These are phyloP conservation scores for Pleoardoris graminearum DNA, from an alignment of 2,329 filamentous ascomycete species.

Conservation along the genomic window DNA sequence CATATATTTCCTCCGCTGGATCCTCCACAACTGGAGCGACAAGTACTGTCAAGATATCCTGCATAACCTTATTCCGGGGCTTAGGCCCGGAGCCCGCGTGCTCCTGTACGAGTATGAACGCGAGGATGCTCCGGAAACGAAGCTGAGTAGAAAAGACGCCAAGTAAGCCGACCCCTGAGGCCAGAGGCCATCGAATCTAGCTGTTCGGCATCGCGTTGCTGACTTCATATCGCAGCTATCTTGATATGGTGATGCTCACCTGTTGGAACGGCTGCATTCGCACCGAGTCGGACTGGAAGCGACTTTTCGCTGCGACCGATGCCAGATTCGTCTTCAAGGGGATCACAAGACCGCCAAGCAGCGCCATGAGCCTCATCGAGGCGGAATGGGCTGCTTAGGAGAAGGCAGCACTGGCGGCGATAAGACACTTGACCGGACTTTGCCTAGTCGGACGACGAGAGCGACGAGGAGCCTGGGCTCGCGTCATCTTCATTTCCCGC, in stretches of 20 bases:
- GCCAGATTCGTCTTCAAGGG: not conserved
- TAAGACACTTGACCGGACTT: too few species aligned
- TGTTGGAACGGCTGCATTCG: not conserved
- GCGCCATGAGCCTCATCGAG: not conserved
- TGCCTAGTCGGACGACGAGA: too few species aligned
- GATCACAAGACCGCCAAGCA: not conserved
- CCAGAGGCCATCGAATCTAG: too few species aligned
- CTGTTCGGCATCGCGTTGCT: not conserved
- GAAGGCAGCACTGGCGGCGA: too few species aligned
- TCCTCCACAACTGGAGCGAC: conserved; percentile 45
- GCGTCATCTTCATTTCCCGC: too few species aligned
- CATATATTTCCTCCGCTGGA: conserved; percentile 20
- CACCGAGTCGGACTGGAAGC: not conserved
- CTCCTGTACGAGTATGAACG: conserved; percentile 12
- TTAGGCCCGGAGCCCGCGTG: conserved; percentile 21
- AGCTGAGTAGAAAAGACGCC: not conserved
- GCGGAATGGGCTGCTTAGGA: not conserved
- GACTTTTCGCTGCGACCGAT: not conserved
- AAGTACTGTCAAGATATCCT: conserved; percentile 41
- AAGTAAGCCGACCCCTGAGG: not conserved
- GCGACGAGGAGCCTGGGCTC: too few species aligned
- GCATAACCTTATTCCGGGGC: conserved; percentile 32
- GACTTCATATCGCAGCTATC: not conserved
- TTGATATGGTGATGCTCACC: not conserved
- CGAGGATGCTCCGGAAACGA: not conserved